Evolutionary conservation across 202 grass and related monocot genomes (phyloP).

Genomic region (Setaria italica): DNA sequence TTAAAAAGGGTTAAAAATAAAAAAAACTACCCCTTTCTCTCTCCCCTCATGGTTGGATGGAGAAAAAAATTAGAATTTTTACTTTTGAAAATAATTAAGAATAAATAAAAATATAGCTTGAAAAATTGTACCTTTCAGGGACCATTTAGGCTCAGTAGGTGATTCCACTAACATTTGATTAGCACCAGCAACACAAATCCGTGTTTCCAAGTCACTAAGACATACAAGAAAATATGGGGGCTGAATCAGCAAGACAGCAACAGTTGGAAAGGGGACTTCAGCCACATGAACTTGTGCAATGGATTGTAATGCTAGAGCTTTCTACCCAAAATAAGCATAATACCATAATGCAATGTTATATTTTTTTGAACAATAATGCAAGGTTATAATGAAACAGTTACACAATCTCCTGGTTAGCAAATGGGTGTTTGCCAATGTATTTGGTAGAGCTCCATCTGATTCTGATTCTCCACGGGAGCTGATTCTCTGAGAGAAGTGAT

Average conservation of each 20-base stretch:
- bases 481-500: no score
- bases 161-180: slow-evolving; percentile 77
- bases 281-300: neutral
- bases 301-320: neutral
- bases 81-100: neutral
- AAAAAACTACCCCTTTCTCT: no score
- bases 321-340: neutral
- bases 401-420: neutral
- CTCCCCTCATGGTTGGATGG: no score
- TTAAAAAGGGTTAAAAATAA: no score
- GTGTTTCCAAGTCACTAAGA: slow-evolving; percentile 72
- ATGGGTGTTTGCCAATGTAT: neutral
- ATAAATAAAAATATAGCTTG: slow-evolving; percentile 30
- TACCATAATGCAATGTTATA: neutral
- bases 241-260: slow-evolving; percentile 12
- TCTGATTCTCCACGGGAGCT: no score
- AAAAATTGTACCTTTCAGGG: slow-evolving; percentile 67
- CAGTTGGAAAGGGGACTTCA: neutral
- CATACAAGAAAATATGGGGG: slow-evolving; percentile 4
- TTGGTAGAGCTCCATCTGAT: no score
- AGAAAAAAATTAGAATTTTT: no score
- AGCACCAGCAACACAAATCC: slow-evolving; percentile 75
- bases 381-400: neutral
- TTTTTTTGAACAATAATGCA: no score
- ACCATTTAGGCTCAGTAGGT: slow-evolving; percentile 94